These are phyloP conservation scores for Globisporangium iwayamae DNA, from an alignment of 352 stramenopile species.

Conservation along the genomic window DNA sequence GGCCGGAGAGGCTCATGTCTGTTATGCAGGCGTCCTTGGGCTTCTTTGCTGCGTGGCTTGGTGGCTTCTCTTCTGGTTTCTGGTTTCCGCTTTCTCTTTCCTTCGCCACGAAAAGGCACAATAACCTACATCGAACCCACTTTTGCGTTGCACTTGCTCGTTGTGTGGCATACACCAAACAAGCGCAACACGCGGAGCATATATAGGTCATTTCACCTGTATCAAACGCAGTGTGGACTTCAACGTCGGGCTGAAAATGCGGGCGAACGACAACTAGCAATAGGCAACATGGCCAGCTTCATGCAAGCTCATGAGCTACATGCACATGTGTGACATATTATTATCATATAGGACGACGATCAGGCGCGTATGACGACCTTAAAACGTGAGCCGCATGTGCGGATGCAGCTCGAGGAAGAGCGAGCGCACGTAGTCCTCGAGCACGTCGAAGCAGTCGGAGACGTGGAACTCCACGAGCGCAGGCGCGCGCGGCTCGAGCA, in stretches of 20 bases:
- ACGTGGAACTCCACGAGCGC: conserved; percentile 47
- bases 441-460: conserved; percentile 72
- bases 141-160: no score
- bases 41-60: conserved; percentile 3
- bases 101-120: not conserved
- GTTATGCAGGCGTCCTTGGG: not conserved
- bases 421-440: conserved; percentile 66
- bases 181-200: no score
- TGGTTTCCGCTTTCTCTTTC: not conserved
- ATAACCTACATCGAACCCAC: no score
- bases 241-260: no score
- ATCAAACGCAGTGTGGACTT: not conserved
- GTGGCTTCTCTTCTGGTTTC: not conserved
- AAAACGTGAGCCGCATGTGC: conserved; percentile 34
- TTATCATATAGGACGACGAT: not conserved
- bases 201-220: not conserved
- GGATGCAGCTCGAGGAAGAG: conserved; percentile 61
- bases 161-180: no score
- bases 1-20: conserved; percentile 59
- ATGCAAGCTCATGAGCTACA: not conserved
- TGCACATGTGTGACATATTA: not conserved
- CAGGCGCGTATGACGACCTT: not conserved
- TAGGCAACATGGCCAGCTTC: conserved; percentile 42
- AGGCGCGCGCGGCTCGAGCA: conserved; percentile 51
- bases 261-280: no score